Percentiles rank a stretch among this genome's conserved stretches.
These are phyloP conservation scores for Hypoxylon sp. DNA, from an alignment of 2,329 filamentous ascomycete genomes.

Conservation along the genomic window DNA sequence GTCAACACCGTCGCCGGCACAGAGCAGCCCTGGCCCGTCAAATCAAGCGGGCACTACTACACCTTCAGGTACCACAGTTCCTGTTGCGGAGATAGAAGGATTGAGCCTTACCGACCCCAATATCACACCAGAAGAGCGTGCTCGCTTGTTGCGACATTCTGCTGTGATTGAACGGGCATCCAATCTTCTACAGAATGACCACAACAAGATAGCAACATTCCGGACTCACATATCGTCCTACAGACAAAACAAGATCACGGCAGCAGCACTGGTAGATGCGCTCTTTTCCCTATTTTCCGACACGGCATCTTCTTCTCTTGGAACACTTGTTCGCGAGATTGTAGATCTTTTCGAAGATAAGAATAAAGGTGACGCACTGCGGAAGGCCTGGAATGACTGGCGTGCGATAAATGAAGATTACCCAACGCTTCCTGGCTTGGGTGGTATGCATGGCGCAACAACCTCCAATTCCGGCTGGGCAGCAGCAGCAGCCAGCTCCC, in stretches of 20 bases:
- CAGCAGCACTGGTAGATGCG: constrained; percentile 81
- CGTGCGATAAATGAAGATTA: constrained; percentile 96
- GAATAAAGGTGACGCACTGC: constrained; percentile 73
- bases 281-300: constrained; percentile 87
- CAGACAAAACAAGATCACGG: constrained; percentile 72
- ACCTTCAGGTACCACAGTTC: constrained; percentile 38
- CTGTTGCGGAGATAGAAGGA: constrained; percentile 55
- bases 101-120: constrained; percentile 61
- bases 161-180: constrained; percentile 87
- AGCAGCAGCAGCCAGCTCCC: constrained; percentile 60
- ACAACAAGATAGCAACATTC: constrained; percentile 78
- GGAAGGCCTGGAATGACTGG: constrained; percentile 94
- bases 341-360: constrained; percentile 92
- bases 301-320: constrained; percentile 79
- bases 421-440: constrained; percentile 81
- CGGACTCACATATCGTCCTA: constrained; percentile 82
- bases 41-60: constrained; percentile 29
- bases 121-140: constrained; percentile 79
- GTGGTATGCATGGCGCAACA: constrained; percentile 70
- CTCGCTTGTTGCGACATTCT: constrained; percentile 79
- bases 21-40: constrained; percentile 53
- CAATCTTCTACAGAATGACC: constrained; percentile 80
- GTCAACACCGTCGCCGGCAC: constrained; percentile 57
- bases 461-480: constrained; percentile 67
- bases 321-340: constrained; percentile 89